Conservation (phyloP, 1,284 basidiomycete species). For the Pisolithus thermaeus region DNA sequence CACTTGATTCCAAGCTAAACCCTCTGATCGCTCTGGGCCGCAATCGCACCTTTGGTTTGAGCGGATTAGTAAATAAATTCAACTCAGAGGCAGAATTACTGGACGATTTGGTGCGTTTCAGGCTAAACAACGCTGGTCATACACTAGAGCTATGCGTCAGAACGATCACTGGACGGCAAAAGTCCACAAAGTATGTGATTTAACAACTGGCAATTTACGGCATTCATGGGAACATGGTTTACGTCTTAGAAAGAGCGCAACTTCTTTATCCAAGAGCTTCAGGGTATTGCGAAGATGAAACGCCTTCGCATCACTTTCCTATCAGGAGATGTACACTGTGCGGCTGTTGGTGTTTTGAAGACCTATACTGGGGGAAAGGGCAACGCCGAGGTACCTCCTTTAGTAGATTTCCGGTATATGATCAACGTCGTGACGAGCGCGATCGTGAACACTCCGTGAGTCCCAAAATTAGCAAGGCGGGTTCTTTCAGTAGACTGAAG, state of each 20-base stretch:
- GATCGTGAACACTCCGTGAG: conserved; percentile 78
- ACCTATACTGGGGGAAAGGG: conserved; percentile 44
- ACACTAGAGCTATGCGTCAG: conserved; percentile 28
- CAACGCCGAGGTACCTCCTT: conserved; percentile 41
- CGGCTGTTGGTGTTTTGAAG: conserved; percentile 75
- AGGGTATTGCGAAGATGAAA: conserved; percentile 58
- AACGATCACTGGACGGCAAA: conserved; percentile 90
- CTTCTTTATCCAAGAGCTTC: conserved; percentile 77
- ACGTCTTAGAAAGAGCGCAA: conserved; percentile 77
- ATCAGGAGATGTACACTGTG: conserved; percentile 91
- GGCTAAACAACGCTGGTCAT: neutral
- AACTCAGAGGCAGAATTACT: conserved; percentile 87
- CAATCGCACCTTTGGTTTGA: conserved; percentile 57
- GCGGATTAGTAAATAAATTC: conserved; percentile 87
- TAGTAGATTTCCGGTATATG: conserved; percentile 79
- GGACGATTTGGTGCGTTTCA: conserved; percentile 71
- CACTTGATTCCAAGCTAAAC: conserved; percentile 79
- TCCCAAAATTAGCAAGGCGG: conserved; percentile 13
- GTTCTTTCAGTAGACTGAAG: neutral
- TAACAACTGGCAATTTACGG: conserved; percentile 1
- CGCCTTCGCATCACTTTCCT: conserved; percentile 74
- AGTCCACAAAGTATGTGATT: conserved; percentile 57
- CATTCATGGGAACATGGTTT: neutral
- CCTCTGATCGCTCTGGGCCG: conserved; percentile 72
- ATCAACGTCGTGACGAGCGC: conserved; percentile 76